Evolutionary conservation across 1,284 basidiomycete genomes (phyloP).

Genomic region (Flammula alnicola): DNA sequence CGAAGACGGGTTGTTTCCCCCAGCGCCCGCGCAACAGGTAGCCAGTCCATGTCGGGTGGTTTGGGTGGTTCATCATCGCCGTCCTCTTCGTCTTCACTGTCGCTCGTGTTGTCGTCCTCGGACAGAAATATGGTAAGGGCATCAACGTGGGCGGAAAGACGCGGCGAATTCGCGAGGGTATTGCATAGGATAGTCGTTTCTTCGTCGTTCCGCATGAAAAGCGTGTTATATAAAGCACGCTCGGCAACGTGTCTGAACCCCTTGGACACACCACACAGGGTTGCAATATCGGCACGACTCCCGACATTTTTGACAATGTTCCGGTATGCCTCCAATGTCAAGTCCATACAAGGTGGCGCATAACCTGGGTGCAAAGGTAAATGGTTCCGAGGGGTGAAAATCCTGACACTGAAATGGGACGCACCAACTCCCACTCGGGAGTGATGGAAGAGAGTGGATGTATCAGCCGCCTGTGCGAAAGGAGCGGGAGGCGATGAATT

Average conservation of each 20-base stretch:
- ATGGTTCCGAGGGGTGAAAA: slow-evolving; percentile 4
- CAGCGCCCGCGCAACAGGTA: slow-evolving; percentile 50
- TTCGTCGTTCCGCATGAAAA: slow-evolving; percentile 47
- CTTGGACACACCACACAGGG: slow-evolving; percentile 60
- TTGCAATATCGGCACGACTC: slow-evolving; percentile 54
- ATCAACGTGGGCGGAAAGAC: slow-evolving; percentile 54
- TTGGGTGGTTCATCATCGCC: slow-evolving; percentile 18
- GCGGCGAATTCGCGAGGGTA: slow-evolving; percentile 48
- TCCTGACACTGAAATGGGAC: slow-evolving; percentile 7
- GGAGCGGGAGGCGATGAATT: slow-evolving; percentile 1
- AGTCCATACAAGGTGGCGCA: slow-evolving; percentile 51
- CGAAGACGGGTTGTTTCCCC: slow-evolving; percentile 47
- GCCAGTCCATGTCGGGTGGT: slow-evolving; percentile 53
- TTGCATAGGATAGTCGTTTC: slow-evolving; percentile 47
- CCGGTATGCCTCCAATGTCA: slow-evolving; percentile 60
- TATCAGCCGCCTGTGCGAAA: slow-evolving; percentile 21
- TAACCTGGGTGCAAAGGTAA: slow-evolving; percentile 32
- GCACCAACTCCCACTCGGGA: slow-evolving; percentile 29
- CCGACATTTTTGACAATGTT: slow-evolving; percentile 56
- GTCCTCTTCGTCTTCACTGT: slow-evolving; percentile 23
- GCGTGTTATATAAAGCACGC: slow-evolving; percentile 60
- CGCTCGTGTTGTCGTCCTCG: slow-evolving; percentile 19
- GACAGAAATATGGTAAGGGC: slow-evolving; percentile 52
- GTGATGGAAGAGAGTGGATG: slow-evolving; percentile 13
- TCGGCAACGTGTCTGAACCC: slow-evolving; percentile 58